These are phyloP conservation scores for Puccinia polysora DNA, from an alignment of 1,284 basidiomycete genomes.

Conservation along the genomic window DNA sequence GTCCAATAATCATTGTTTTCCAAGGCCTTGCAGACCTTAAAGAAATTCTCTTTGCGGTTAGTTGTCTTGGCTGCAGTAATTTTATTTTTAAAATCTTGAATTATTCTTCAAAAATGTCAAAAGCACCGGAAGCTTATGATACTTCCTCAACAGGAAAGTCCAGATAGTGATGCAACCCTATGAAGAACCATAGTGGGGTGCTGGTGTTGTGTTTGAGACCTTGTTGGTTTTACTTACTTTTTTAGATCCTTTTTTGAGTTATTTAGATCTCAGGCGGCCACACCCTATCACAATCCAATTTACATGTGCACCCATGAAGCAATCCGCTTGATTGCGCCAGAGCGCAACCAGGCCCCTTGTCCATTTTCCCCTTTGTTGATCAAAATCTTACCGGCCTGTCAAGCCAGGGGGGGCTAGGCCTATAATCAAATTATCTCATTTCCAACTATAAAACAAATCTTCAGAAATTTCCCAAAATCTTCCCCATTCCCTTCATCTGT, in stretches of 20 bases:
- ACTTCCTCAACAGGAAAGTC: neutral
- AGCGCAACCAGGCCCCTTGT: too few relatives aligned
- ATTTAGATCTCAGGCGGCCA: too few relatives aligned
- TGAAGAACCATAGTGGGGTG: neutral
- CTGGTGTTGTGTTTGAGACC: too few relatives aligned
- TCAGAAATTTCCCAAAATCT: neutral
- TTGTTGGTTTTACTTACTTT: neutral
- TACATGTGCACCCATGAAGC: too few relatives aligned
- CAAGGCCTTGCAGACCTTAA: slow-evolving; percentile 1
- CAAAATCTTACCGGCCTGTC: too few relatives aligned
- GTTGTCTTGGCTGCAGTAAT: neutral
- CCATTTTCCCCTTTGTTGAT: too few relatives aligned
- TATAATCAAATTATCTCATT: neutral
- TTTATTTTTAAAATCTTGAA: neutral
- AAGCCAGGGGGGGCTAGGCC: too few relatives aligned
- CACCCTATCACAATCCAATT: too few relatives aligned
- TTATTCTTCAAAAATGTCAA: neutral
- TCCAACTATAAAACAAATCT: neutral
- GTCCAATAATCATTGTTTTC: slow-evolving; percentile 18
- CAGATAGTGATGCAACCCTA: neutral
- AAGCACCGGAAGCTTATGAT: slow-evolving; percentile 8
- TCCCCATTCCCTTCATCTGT: neutral
- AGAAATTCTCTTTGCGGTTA: neutral
- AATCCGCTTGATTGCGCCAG: too few relatives aligned
- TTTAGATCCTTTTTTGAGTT: neutral